Base-by-base conservation (phyloP, 176 grass and related monocot genomes). In the Calamus simplicifolius region DNA sequence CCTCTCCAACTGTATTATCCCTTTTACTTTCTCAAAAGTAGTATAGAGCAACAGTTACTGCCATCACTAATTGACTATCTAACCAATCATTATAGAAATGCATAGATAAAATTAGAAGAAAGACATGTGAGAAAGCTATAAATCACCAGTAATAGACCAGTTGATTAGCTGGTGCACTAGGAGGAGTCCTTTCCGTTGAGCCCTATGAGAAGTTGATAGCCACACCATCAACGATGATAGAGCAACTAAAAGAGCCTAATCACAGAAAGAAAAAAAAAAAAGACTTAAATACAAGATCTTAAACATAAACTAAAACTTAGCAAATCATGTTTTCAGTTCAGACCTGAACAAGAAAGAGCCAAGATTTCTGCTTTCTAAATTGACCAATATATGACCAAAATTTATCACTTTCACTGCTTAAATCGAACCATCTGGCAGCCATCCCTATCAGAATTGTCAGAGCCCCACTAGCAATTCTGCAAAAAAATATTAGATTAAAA, bases 221-320 rank as follows among this genome's bases (percentile, higher is more conserved):
- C 86, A 79, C 59, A 95, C 91, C 86, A 95, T 95, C 70, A 82
- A 56, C 15, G 86, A 87, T 79, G 91, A 90, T 63, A 95, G 49
- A 48, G 38, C 86, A 57, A 95, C 80, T 53, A 95, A 84, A 77
- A 70, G 63, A 54, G 81, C 73, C 91, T 95, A 75, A 66, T 52
- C 58, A 85, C 62, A 60, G 17, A 51, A 51, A 17, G 48, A 8
- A 28, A 25, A 17, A 43, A 43, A 12, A 43, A 13, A 7, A 43
- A 3, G 35, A 1, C 35, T 43, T 43, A 13, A 43, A 13, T 12
- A 10, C 8, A 43, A 2, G 12, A 7, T 43, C 35, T 43, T 43
- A 72, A 53, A 72, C 6, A 75, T 52, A 73, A 67, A 74, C 18
- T 51, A 53, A 64, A 19, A 51, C 18, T n/a, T 71, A 25, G 21